Evolutionary conservation across 495 filamentous ascomycete genomes (phyloP), one percentile per base, ranked within the genome.

Genomic region (Stereocaulon alpinum): DNA sequence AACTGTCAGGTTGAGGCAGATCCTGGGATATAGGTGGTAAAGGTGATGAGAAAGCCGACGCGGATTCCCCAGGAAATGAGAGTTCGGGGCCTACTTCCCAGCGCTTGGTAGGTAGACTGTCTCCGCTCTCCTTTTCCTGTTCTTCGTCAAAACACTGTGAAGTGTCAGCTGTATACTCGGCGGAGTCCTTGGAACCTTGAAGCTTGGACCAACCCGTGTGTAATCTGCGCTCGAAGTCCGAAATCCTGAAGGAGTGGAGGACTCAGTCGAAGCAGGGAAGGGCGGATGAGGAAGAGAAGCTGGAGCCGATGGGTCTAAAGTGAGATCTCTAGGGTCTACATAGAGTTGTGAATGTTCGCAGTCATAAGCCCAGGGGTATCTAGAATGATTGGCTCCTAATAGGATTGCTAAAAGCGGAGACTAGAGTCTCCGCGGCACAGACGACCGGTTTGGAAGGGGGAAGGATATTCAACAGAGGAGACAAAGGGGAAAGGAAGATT

Each of bases 41-140:
- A 24, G 24, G 24, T 24, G 24, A 24, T 24, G 24, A 43, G 18
- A 34, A 60, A 34, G 18, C 17, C 24, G 34, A 15, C 15, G 51
- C 29, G 30, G 22, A 24, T 14, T 55, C 51, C 14, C 45, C 45
- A 49, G 45, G 45, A 30, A 32, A 18, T 37, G 40, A 41, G 37
- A 55, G 51, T 40, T 41, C 37, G 40, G 24, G 37, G 40, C 15
- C 47, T 60, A 43, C 47, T 22, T 60, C 37, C 57, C 45, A 52
- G 48, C 57, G 15, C 45, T 42, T 49, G 56, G 47, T 48, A 22
- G 56, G 48, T 40, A 60, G 48, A 52, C 37, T 3, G 40, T 43
- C 48, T 60, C 30, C 57, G 40, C 32, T 60, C 40, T 50, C 18
- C 34, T 29, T 50, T 55, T 30, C 54, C 54, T 43, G 40, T 56